Conservation (phyloP, 495 filamentous ascomycete genomes). For the Tetracladium setigerum region DNA sequence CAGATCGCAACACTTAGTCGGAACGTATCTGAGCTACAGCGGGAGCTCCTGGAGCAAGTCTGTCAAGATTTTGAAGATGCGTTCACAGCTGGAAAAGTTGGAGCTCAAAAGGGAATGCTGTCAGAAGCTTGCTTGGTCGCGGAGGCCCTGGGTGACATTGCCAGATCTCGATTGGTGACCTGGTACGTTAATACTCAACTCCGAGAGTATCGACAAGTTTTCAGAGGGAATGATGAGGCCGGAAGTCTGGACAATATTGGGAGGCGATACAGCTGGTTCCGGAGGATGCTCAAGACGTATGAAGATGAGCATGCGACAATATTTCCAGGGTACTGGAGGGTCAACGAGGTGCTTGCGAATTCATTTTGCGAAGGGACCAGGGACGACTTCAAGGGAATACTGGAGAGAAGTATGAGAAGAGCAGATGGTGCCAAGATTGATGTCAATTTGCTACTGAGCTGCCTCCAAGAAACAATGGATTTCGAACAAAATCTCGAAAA, state of each 20-base stretch:
- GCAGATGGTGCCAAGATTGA: conserved; percentile 76
- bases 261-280: conserved; percentile 91
- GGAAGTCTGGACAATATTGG: conserved; percentile 97
- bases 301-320: conserved; percentile 88
- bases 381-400: conserved; percentile 90
- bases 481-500: conserved; percentile 91
- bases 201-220: conserved; percentile 91
- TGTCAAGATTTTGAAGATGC: conserved; percentile 97
- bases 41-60: conserved; percentile 90
- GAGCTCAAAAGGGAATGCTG: conserved; percentile 58
- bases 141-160: conserved; percentile 90
- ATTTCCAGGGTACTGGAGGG: conserved; percentile 83
- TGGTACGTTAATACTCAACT: conserved; percentile 99
- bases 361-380: conserved; percentile 90
- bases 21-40: conserved; percentile 89
- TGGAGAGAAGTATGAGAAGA: conserved; percentile 75
- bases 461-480: conserved; percentile 92
- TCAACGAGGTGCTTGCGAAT: conserved; percentile 85
- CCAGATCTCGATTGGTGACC: conserved; percentile 71
- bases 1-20: conserved; percentile 92
- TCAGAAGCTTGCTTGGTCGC: conserved; percentile 87
- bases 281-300: conserved; percentile 90
- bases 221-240: conserved; percentile 88
- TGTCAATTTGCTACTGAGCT: conserved; percentile 85
- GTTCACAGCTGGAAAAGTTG: conserved; percentile 85